phyloP scores from a whole-genome alignment of 2,329 filamentous ascomycete genomes.

The Drechslerella stenobrocha region DNA sequence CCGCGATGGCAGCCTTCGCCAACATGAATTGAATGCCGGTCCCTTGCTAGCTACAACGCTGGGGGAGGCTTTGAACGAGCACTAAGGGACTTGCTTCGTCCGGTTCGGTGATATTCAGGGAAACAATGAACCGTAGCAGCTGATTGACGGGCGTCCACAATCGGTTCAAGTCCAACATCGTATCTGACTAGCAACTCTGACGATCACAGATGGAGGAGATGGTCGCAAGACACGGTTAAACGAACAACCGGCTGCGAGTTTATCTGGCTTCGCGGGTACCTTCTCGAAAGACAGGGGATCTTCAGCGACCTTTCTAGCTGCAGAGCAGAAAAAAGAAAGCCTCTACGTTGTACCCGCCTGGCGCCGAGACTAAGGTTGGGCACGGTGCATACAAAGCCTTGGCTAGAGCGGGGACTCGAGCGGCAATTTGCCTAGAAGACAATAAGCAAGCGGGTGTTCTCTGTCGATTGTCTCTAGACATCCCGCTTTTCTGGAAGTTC shows the following conservation, averaged over 20 bases:
- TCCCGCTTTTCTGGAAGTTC: conserved; percentile 49
- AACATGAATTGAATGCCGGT: conserved; percentile 24
- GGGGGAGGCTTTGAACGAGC: conserved; percentile 20
- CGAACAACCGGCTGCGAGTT: conserved; percentile 5
- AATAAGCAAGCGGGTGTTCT: conserved; percentile 17
- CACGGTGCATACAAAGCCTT: too few relatives aligned
- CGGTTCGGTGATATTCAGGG: conserved; percentile 46
- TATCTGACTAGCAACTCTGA: conserved; percentile 20
- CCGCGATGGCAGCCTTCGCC: conserved; percentile 45
- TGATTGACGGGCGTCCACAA: conserved; percentile 18
- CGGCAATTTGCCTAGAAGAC: conserved; percentile 40
- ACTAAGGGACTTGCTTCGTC: conserved; percentile 41
- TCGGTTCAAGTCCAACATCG: not conserved
- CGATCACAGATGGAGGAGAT: conserved; percentile 26
- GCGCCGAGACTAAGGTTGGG: too few relatives aligned
- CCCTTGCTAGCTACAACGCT: conserved; percentile 27
- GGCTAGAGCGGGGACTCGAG: conserved; percentile 34
- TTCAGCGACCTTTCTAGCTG: conserved; percentile 16
- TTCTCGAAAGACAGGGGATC: conserved; percentile 43
- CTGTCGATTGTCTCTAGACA: conserved; percentile 10
- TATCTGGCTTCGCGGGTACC: conserved; percentile 24
- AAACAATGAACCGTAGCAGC: conserved; percentile 22
- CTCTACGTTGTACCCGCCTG: not conserved
- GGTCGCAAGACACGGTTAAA: conserved; percentile 21
- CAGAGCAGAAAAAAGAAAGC: conserved; percentile 5